A percentile compares a stretch with the other conserved stretches of the same genome.
These are phyloP conservation scores for Annulohypoxylon truncatum DNA, from an alignment of 2,329 filamentous ascomycete species.

Conservation along the genomic window DNA sequence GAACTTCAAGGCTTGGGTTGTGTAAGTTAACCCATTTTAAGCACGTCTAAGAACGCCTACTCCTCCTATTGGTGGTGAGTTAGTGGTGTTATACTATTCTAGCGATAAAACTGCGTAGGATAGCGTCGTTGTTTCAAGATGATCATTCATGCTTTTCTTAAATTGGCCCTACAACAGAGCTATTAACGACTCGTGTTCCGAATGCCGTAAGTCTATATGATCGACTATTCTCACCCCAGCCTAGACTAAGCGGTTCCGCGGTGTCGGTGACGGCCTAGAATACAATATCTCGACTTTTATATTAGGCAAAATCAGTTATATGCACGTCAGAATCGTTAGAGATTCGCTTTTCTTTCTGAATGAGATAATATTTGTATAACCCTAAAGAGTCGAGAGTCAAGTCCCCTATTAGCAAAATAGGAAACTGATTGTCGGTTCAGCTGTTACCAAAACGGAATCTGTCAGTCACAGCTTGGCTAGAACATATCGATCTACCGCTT, in stretches of 20 bases:
- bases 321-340: constrained; percentile 36
- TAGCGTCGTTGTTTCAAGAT: constrained; percentile 34
- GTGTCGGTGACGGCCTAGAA: constrained; percentile 42
- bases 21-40: constrained; percentile 34
- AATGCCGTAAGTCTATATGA: constrained; percentile 25
- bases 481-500: constrained; percentile 25
- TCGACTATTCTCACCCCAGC: constrained; percentile 36
- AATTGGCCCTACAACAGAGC: constrained; percentile 19
- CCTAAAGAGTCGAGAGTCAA: constrained; percentile 4
- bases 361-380: constrained; percentile 6
- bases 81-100: constrained; percentile 24
- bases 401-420: constrained; percentile 28
- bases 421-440: constrained; percentile 28
- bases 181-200: constrained; percentile 27
- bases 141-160: constrained; percentile 26
- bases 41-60: neutral
- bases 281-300: constrained; percentile 33
- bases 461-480: constrained; percentile 20
- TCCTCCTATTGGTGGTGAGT: constrained; percentile 34
- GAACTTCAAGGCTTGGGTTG: constrained; percentile 28
- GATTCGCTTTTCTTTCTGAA: neutral
- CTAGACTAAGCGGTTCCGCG: constrained; percentile 42
- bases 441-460: constrained; percentile 33
- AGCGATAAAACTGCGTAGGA: constrained; percentile 23
- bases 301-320: constrained; percentile 36